A percentile compares a stretch with the other conserved stretches of the same genome.
These are phyloP conservation scores for Stagonosporopsis tanaceti DNA, from an alignment of 2,329 filamentous ascomycete species.

Conservation along the genomic window DNA sequence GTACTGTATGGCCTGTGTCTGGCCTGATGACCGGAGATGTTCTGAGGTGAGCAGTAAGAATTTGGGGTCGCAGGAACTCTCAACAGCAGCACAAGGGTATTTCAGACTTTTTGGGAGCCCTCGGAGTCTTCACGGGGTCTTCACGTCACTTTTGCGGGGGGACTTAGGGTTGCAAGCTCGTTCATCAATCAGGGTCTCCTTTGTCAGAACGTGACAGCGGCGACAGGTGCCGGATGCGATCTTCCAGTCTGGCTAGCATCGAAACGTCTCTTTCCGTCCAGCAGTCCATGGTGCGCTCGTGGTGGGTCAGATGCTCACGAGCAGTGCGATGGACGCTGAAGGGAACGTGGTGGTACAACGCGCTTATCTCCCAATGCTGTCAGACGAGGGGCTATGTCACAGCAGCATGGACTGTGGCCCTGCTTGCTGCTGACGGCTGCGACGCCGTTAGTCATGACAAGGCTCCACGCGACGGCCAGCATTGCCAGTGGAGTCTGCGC, in stretches of 20 bases:
- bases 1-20: background rate
- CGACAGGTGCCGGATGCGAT: constrained; percentile 29
- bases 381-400: constrained; percentile 34
- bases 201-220: constrained; percentile 36
- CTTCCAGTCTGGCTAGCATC: constrained; percentile 16
- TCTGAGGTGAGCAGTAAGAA: constrained; percentile 18
- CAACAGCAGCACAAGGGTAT: constrained; percentile 25
- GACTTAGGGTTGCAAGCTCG: constrained; percentile 21
- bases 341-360: constrained; percentile 45
- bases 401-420: constrained; percentile 30
- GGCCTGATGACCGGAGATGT: constrained; percentile 22
- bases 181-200: constrained; percentile 32
- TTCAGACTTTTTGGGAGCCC: constrained; percentile 17
- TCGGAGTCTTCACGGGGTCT: constrained; percentile 1
- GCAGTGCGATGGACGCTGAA: constrained; percentile 35
- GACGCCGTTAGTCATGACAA: constrained; percentile 14
- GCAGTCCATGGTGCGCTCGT: constrained; percentile 22
- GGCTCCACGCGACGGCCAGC: constrained; percentile 6
- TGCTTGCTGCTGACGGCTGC: constrained; percentile 10
- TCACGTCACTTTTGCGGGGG: constrained; percentile 28
- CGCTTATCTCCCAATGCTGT: constrained; percentile 32
- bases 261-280: constrained; percentile 14
- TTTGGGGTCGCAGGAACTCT: constrained; percentile 1
- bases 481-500: background rate
- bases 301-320: constrained; percentile 31